Evolutionary conservation across 73 alveolate species (phyloP).

Genomic region (Paramecium tetraurelia): DNA sequence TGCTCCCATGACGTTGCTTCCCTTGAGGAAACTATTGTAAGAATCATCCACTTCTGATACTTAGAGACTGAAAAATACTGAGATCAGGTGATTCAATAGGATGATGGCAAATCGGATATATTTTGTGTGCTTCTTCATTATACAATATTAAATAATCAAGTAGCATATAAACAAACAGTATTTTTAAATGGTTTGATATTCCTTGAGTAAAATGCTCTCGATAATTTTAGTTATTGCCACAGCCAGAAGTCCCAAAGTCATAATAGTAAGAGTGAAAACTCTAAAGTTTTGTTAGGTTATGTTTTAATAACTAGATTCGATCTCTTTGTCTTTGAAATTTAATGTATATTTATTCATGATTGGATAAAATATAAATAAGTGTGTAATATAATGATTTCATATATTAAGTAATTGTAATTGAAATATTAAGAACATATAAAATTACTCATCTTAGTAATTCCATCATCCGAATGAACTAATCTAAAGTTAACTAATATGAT

Average conservation of each 20-base stretch:
- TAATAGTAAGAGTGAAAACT: not conserved
- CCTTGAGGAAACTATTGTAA: not conserved
- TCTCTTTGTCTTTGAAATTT: not conserved
- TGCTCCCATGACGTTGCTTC: not conserved
- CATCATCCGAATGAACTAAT: not conserved
- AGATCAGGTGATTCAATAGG: not conserved
- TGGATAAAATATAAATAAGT: not conserved
- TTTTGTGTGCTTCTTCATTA: not conserved
- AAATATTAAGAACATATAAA: not conserved
- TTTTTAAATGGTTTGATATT: not conserved
- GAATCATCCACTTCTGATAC: not conserved
- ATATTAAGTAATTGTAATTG: not conserved
- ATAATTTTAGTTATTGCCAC: not conserved
- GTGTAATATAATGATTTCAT: not conserved
- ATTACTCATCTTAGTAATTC: not conserved
- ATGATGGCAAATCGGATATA: not conserved
- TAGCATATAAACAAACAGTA: not conserved
- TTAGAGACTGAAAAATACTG: not conserved
- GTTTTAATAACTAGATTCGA: not conserved
- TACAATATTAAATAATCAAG: not conserved
- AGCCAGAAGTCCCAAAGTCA: not conserved
- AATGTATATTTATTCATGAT: not conserved
- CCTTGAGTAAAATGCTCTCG: not conserved
- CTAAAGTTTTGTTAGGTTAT: not conserved
- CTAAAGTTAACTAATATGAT: not conserved